These are phyloP conservation scores for Naumovozyma baii DNA, from an alignment of 805 yeast genomes.

Conservation along the genomic window DNA sequence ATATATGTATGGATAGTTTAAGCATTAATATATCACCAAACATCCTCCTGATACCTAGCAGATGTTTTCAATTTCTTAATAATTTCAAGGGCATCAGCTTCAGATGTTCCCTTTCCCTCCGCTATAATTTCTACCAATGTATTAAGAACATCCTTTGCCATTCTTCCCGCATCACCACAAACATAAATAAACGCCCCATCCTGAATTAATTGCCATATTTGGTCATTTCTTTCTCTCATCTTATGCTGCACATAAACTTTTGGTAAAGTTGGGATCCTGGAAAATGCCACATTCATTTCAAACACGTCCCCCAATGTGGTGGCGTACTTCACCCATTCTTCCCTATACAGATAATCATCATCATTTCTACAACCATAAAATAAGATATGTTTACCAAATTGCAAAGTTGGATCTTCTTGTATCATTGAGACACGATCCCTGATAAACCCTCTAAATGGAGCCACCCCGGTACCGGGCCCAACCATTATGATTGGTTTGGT, in stretches of 20 bases:
- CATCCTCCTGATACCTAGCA: conserved; percentile 93
- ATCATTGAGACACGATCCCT: conserved; percentile 68
- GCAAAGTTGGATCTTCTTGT: conserved; percentile 30
- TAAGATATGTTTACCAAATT: conserved; percentile 62
- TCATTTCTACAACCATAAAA: conserved; percentile 83
- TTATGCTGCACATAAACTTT: conserved; percentile 80
- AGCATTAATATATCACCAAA: conserved; percentile 50
- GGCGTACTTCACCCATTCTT: conserved; percentile 79
- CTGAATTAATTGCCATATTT: conserved; percentile 37
- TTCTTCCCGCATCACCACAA: conserved; percentile 92
- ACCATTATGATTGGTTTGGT: conserved; percentile 77
- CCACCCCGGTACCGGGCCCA: conserved; percentile 98
- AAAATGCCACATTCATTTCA: conserved; percentile 74
- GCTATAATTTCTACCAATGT: conserved; percentile 56
- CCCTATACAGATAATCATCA: conserved; percentile 80
- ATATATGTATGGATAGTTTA: not conserved
- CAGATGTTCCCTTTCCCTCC: conserved; percentile 50
- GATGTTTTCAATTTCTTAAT: conserved; percentile 71
- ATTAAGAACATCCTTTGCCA: conserved; percentile 89
- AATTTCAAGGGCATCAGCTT: conserved; percentile 63
- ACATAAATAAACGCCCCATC: conserved; percentile 86
- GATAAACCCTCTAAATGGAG: conserved; percentile 92
- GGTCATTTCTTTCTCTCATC: conserved; percentile 41
- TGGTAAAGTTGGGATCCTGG: conserved; percentile 54
- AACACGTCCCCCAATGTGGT: conserved; percentile 50